Base-by-base conservation (phyloP, 2,329 filamentous ascomycete species). In the Monosporascus sp. region DNA sequence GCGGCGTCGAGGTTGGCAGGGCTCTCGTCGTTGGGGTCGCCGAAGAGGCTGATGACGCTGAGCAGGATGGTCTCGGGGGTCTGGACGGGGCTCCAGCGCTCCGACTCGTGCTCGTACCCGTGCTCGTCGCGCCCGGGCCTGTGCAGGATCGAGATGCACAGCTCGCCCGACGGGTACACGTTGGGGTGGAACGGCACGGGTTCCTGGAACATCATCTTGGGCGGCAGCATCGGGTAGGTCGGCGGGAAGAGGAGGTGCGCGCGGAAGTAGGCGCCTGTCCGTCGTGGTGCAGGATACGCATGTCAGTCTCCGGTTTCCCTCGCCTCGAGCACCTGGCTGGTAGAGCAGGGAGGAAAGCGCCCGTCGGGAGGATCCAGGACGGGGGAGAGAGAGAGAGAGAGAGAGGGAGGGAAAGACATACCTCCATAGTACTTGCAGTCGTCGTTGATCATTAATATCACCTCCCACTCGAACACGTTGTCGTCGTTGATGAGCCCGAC, bases 391-490 rank as follows among this genome's bases (percentile, higher is more conserved):
- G n/a, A n/a, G n/a, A n/a, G n/a, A n/a, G n/a, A n/a, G n/a, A n/a
- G n/a, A n/a, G n/a, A n/a, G 27, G 3, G 8, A 27, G 25, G 44
- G 9, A 24, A 27, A 47, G 41, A 73, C 82, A 54, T 74, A 93
- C 92, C 92, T 64, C 92, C 92, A 64, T 97, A 97, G 71, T 89
- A 89, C 73, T 92, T 93, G 73, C 89, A 92, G 67, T 96, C 91
- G 63, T 97, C 92, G 57, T 84, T 90, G 60, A 97, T 93, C 93
- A 99, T 97, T 56, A 99, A 83, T 89, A 97, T 96, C 20, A 97
- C 91, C 72, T 97, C 92, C 94, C 94, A 99, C 75, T 96, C 89
- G 61, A 97, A 97, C 9, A 97, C 85, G 68, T 96, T 96, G 73
- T 76, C 88, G 70, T 88, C 89, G 64, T 86, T 85, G 50, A 92